A percentile compares a stretch with the other conserved stretches of the same genome.
Evolutionary conservation across 2,329 filamentous ascomycete species (phyloP).

Genomic region (Thielaviopsis populi): DNA sequence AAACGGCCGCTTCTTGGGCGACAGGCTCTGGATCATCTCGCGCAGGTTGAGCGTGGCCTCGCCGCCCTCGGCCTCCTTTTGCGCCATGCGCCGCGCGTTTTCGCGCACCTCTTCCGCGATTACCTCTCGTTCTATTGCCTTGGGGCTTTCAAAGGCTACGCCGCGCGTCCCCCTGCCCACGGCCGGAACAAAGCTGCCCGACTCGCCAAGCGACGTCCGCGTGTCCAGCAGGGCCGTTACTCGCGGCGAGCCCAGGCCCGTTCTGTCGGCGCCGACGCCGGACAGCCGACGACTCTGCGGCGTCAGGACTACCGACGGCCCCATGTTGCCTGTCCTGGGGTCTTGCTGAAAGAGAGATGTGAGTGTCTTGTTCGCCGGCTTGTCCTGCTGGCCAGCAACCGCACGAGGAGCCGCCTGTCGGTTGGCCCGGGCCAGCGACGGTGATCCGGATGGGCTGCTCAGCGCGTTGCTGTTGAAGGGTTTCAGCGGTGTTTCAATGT

Average conservation of each 20-base stretch:
- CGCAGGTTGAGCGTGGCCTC: conserved; percentile 54
- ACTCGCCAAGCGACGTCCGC: conserved; percentile 54
- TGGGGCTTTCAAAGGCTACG: conserved; percentile 52
- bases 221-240: conserved; percentile 57
- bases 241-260: conserved; percentile 60
- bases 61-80: conserved; percentile 35
- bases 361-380: background rate
- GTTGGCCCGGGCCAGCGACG: conserved; percentile 14
- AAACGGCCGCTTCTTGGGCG: conserved; percentile 54
- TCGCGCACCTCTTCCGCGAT: conserved; percentile 45
- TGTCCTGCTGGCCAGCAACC: background rate
- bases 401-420: conserved; percentile 8
- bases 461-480: conserved; percentile 3
- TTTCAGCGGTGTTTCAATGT: conserved; percentile 13
- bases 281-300: conserved; percentile 41
- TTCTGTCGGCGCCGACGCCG: conserved; percentile 53
- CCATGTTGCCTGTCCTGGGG: conserved; percentile 38
- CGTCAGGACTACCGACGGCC: conserved; percentile 49
- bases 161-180: conserved; percentile 23
- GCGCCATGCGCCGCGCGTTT: conserved; percentile 39
- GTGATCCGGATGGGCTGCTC: conserved; percentile 14
- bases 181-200: background rate
- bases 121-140: conserved; percentile 43
- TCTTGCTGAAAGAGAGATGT: conserved; percentile 37
- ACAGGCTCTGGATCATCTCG: conserved; percentile 64